A percentile compares a stretch with the other conserved stretches of the same genome.
Conservation (phyloP, 73 alveolate species). For the Tetrahymena thermophila region DNA sequence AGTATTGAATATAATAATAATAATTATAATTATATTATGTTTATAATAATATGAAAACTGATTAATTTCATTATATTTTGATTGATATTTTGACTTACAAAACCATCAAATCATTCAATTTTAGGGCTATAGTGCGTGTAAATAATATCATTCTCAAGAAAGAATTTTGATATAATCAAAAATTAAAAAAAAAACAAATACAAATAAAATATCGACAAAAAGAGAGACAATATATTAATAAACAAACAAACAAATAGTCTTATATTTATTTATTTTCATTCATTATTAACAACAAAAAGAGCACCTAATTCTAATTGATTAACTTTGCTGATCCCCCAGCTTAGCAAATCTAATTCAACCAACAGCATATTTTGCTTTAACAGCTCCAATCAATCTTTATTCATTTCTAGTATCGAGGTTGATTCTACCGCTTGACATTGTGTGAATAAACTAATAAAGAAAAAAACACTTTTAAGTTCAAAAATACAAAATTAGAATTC, state of each 20-base stretch:
- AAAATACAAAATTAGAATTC: not conserved
- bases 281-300: not conserved
- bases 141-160: not conserved
- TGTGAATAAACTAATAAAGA: not conserved
- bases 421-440: not conserved
- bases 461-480: not conserved
- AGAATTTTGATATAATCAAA: not conserved
- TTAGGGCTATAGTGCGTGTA: not conserved
- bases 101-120: not conserved
- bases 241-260: not conserved
- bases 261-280: no score
- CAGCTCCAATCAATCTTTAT: not conserved
- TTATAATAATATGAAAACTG: not conserved
- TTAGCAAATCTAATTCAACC: not conserved
- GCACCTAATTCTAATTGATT: not conserved
- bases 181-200: not conserved
- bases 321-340: not conserved
- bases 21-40: no score
- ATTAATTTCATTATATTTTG: not conserved
- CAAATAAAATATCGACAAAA: not conserved
- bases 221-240: not conserved
- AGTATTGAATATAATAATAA: not conserved
- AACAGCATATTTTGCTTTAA: not conserved
- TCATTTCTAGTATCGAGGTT: not conserved
- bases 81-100: not conserved